Evolutionary conservation across 2,329 filamentous ascomycete genomes (phyloP), one percentile per base, ranked within the genome.

Genomic region (Shiraia bambusicola): DNA sequence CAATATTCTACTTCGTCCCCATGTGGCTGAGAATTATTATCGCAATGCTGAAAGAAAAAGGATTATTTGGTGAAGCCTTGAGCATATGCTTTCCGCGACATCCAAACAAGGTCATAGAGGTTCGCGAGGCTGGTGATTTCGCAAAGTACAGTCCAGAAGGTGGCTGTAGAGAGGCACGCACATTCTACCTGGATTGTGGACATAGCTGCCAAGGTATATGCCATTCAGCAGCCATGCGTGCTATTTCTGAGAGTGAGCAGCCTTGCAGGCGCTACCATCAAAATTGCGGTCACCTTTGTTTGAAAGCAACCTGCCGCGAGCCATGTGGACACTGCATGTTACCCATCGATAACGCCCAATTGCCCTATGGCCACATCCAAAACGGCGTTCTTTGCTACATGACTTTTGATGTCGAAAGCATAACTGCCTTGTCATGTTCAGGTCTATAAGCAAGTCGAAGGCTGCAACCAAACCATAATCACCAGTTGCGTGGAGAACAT

Each of bases 21-120:
- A 88, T 88, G 83, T 89, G 85, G 85, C 54, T 63, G 0, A 54
- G 79, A 0, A 80, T 88, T 0, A 61, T 83, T 7, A 61, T 83
- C 7, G 44, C 66, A 0, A 77, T 83, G 15, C 65, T 90, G 2
- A 48, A 42, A 6, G 44, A 41, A 1, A 30, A 31, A 0, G 50
- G 54, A 3, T 47, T 34, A 2, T 34, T 68, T 2, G 58, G 61
- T 0, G 31, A 37, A 0, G 9, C 30, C 2, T 28, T 67, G 1
- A 51, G 30, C 4, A 47, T 67, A n/a, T 50, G 53, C 27, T 69
- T 64, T 25, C 54, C 62, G 2, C 49, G 61, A 7, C 64, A 69
- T 45, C 30, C 35, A 2, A 52, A 59, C 6, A 65, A 37, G 1
- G 9, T 30, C 2, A 59, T 66, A 3, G 6, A 56, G n/a, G 50